Evolutionary conservation across 495 filamentous ascomycete species (phyloP), one percentile per base, ranked within the genome.

Genomic region (Wilcoxina mikolae): DNA sequence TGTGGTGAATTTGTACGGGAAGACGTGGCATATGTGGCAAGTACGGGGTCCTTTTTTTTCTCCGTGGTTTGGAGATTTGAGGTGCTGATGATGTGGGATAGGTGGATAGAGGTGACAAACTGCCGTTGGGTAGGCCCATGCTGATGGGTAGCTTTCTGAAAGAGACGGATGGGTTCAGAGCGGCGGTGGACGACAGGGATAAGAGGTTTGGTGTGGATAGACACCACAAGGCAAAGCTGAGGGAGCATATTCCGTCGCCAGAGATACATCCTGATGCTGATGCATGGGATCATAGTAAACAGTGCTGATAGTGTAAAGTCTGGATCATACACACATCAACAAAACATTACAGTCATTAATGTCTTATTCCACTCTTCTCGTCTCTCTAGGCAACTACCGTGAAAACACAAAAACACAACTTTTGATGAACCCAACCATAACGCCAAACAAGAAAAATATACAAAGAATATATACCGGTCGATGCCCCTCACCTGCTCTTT

Each of bases 1-100:
- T 56, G 70, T 90, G 5, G 64, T 81, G 2, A 67, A 73, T 12
- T 60, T 90, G 4, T 94, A 94, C 57, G 87, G 87, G n/a, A 93
- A 94, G 68, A 78, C 81, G n/a, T 94, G 81, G 69, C 87, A 88
- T 63, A 70, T 91, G 48, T 94, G 87, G 87, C 85, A 35, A 39
- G 12, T 45, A 17, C 12, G n/a, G n/a, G n/a, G 9, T 9, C 33
- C 33, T 9, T 38, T 38, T 9, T 9, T n/a, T 38, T 38, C 33
- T 38, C 33, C n/a, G 9, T 9, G n/a, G 20, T n/a, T 45, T 45
- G 42, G 42, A 5, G 5, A 5, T 45, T 17, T 17, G 18, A 17
- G 42, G 20, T 20, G 42, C 20, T 45, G 42, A 45, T 20, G 42
- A 45, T 45, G 20, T 45, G 5, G 42, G n/a, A n/a, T 45, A 93